phyloP scores from a whole-genome alignment of 2,329 filamentous ascomycete genomes.

The Hysterium pulicare region DNA sequence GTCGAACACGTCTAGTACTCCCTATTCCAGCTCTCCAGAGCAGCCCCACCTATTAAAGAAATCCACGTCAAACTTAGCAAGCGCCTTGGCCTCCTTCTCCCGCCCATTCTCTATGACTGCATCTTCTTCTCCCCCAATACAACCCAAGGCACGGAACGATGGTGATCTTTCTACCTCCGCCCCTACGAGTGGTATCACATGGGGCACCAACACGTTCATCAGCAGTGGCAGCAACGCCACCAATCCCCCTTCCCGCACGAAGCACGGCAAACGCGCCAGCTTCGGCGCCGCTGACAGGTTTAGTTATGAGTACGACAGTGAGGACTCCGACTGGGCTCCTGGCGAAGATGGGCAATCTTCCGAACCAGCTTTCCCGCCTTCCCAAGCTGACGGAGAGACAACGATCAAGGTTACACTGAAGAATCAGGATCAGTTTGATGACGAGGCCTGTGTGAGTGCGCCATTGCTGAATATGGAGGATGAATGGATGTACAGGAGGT shows the following conservation, averaged over 20 bases:
- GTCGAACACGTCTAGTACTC: conserved; percentile 37
- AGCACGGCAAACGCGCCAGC: conserved; percentile 38
- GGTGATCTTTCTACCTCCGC: conserved; percentile 41
- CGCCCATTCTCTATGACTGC: conserved; percentile 38
- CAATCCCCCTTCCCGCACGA: conserved; percentile 24
- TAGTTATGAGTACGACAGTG: conserved; percentile 29
- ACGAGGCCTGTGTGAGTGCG: conserved; percentile 45
- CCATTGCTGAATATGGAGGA: conserved; percentile 51
- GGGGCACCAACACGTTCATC: conserved; percentile 44
- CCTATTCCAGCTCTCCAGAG: conserved; percentile 43
- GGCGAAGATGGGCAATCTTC: conserved; percentile 12
- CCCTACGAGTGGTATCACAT: conserved; percentile 44
- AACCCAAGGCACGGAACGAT: conserved; percentile 26
- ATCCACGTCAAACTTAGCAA: conserved; percentile 38
- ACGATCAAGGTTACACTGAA: conserved; percentile 51
- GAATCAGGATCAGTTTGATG: conserved; percentile 56
- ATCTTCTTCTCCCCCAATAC: conserved; percentile 38
- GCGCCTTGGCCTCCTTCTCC: conserved; percentile 38
- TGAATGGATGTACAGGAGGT: conserved; percentile 48
- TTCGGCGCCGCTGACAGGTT: conserved; percentile 32
- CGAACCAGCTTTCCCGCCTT: conserved; percentile 18
- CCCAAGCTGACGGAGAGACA: conserved; percentile 11
- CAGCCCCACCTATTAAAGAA: conserved; percentile 32
- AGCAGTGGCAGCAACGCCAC: conserved; percentile 31
- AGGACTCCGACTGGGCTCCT: conserved; percentile 26